These are phyloP conservation scores for Avena sativa DNA, from an alignment of 176 grass and related monocot species.

Conservation along the genomic window DNA sequence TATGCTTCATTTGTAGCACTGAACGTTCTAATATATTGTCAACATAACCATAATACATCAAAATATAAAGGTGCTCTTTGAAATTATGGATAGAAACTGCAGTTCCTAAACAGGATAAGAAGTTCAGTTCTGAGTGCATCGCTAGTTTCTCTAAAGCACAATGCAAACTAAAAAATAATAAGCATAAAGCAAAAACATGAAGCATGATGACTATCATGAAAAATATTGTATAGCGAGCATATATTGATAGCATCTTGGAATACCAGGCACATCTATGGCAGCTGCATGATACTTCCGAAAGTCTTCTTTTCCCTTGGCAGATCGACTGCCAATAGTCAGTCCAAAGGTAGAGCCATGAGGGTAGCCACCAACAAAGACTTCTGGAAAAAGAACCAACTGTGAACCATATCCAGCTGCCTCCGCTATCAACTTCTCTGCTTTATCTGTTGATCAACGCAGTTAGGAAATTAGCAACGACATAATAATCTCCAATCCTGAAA, in stretches of 20 bases:
- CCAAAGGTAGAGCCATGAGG: conserved; percentile 88
- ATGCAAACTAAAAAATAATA: not conserved
- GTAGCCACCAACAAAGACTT: conserved; percentile 93
- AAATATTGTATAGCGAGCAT: not conserved
- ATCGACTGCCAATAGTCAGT: conserved; percentile 72
- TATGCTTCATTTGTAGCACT: not conserved
- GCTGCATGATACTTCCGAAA: conserved; percentile 83
- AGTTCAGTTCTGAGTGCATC: not conserved
- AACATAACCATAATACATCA: not conserved
- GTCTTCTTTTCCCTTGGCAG: conserved; percentile 83
- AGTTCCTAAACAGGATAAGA: not conserved
- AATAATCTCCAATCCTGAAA: not conserved
- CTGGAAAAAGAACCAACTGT: conserved; percentile 88
- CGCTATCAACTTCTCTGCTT: conserved; percentile 79
- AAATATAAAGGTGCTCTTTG: not conserved
- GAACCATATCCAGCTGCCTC: conserved; percentile 83
- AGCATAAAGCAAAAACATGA: conserved; percentile 21
- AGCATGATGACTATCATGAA: not conserved
- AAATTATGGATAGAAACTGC: not conserved
- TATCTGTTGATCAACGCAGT: conserved; percentile 58
- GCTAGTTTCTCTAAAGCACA: not conserved
- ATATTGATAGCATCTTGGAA: conserved; percentile 28
- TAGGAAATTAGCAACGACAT: conserved; percentile 6
- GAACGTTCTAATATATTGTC: not conserved
- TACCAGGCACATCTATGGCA: conserved; percentile 96